Base-by-base conservation (phyloP, 768 basidiomycete genomes). In the Naganishia antarctica region DNA sequence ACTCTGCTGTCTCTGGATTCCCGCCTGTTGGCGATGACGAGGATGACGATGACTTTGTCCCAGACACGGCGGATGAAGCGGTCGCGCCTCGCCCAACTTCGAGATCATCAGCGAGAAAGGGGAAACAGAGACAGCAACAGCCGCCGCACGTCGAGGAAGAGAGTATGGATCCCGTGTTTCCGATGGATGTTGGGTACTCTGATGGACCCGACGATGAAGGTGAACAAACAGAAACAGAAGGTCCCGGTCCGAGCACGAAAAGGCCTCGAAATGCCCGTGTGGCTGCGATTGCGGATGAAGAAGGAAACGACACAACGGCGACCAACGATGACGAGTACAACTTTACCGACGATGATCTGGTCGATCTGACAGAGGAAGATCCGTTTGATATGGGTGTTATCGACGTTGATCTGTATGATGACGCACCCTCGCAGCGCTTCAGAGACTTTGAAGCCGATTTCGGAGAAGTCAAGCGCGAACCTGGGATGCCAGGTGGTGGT, bases 291-390 rank as follows among this genome's bases (percentile, higher is more conserved):
- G 37, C 53, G 4, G 53, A 40, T 29, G 34, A 40, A 23, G 28
- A 37, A 57, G 18, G 37, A 32, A 37, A 57, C 15, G 29, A 15
- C 53, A 25, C 31, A 13, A 25, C 29, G n/a, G 31, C 29, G 18
- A n/a, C 15, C 23, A 21, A 37, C 37, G 50, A 51, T 15, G 34
- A 57, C 37, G 53, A 57, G 18, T 57, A 57, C 34, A 34, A 21
- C 11, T 57, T 37, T n/a, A 57, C 53, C 21, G 53, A 57, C 53
- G 53, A 57, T 23, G 53, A 57, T 21, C 32, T 37, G 13, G 53
- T 57, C 23, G 53, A 57, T 40, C 23, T 57, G 21, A 57, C 53
- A n/a, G 53, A 57, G 40, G 53, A 57, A 40, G 53, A 57, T 25
- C 53, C 53, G 53, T 31, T 57, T 23, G 53, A 57, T 41, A 37